These are phyloP conservation scores for Artemisia annua DNA, from an alignment of 129 eudicot genomes.

Conservation along the genomic window DNA sequence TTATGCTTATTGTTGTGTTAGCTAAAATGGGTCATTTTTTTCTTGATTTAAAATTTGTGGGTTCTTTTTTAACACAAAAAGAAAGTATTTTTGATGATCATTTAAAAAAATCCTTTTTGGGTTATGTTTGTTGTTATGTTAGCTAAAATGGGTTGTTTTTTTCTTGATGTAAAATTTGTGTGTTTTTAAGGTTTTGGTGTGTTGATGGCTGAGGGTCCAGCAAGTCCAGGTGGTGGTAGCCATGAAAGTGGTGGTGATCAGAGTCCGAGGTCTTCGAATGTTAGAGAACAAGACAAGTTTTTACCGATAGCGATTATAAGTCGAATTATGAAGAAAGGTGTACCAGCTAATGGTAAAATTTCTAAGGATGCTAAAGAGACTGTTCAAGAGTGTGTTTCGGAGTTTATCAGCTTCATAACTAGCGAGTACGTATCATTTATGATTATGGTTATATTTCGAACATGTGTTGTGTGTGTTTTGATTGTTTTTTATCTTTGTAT, in stretches of 20 bases:
- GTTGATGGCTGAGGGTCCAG: constrained; percentile 57
- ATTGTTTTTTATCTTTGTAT: neutral
- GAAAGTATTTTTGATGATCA: too few species aligned
- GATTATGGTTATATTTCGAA: neutral
- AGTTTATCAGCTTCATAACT: constrained; percentile 82
- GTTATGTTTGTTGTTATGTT: constrained; percentile 2
- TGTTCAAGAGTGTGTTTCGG: constrained; percentile 87
- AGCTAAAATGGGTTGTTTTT: constrained; percentile 9
- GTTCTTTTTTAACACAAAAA: too few species aligned
- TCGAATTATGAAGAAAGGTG: constrained; percentile 82
- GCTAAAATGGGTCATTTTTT: too few species aligned
- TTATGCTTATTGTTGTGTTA: too few species aligned
- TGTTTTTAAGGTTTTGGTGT: constrained; percentile 28
- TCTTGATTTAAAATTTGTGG: too few species aligned
- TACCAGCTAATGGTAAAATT: constrained; percentile 82
- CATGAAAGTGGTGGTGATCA: constrained; percentile 65
- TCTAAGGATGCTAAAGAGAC: constrained; percentile 89
- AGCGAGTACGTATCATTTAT: constrained; percentile 59
- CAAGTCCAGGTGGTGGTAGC: constrained; percentile 71
- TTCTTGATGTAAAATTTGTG: neutral
- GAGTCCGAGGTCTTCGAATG: constrained; percentile 59
- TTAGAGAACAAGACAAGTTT: constrained; percentile 76
- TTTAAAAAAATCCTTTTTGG: neutral
- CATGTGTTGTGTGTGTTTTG: neutral
- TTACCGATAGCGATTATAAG: constrained; percentile 81